Evolutionary conservation across 2,329 filamentous ascomycete genomes (phyloP).

Genomic region (Hymenoscyphus scutula): DNA sequence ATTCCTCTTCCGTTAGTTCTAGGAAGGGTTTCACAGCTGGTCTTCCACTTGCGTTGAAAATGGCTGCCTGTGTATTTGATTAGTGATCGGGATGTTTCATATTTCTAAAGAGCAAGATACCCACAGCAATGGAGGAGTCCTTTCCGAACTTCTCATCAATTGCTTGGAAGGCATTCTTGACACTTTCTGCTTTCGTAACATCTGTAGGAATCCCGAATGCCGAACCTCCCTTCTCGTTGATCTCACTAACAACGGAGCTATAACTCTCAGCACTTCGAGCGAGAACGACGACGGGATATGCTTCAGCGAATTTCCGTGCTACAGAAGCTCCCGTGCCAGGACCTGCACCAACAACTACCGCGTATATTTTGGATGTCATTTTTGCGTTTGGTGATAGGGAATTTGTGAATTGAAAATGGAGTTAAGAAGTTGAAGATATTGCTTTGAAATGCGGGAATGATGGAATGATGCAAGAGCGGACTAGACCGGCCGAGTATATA

Average conservation of each 20-base stretch:
- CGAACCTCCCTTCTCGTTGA: conserved; percentile 63
- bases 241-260: conserved; percentile 64
- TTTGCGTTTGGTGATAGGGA: conserved; percentile 1
- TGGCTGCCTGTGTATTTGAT: conserved; percentile 46
- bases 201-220: conserved; percentile 71
- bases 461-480: not conserved
- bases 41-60: conserved; percentile 63
- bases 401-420: no score
- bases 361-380: conserved; percentile 52
- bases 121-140: conserved; percentile 44
- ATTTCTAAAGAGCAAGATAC: not conserved
- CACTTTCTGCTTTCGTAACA: conserved; percentile 49
- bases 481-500: not conserved
- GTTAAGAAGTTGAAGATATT: no score
- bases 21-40: conserved; percentile 57
- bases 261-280: conserved; percentile 66
- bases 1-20: conserved; percentile 51
- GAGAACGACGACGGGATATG: conserved; percentile 74
- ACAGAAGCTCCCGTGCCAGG: conserved; percentile 58
- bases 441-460: not conserved
- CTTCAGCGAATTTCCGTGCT: conserved; percentile 57
- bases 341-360: conserved; percentile 71
- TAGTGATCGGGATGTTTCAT: not conserved
- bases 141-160: conserved; percentile 57
- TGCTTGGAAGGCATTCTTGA: conserved; percentile 59